Conservation (phyloP, 2,329 filamentous ascomycete genomes). For the Venturia nashicola region DNA sequence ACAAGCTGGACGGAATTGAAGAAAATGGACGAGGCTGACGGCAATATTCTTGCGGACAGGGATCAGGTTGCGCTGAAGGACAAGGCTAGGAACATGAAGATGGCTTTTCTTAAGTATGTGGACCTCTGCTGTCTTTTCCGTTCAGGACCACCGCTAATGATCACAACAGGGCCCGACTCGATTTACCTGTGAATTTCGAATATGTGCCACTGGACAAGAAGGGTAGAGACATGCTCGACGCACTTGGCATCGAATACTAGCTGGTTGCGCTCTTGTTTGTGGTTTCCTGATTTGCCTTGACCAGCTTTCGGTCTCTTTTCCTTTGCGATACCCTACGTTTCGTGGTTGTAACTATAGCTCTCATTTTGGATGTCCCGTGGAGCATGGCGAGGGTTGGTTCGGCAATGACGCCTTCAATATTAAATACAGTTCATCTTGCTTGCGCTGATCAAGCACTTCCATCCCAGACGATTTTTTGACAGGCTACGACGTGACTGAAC, state of each 20-base stretch:
- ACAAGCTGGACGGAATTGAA: constrained; percentile 36
- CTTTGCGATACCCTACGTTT: not conserved
- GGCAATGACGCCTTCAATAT: not conserved
- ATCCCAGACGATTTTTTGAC: not conserved
- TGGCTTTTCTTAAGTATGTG: constrained; percentile 27
- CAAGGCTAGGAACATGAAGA: constrained; percentile 29
- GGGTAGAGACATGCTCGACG: not conserved
- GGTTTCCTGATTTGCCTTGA: not conserved
- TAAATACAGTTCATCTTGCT: not conserved
- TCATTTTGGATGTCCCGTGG: not conserved
- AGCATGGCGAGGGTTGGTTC: not conserved
- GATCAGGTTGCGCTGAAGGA: constrained; percentile 40
- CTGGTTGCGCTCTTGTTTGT: not conserved
- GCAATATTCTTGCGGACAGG: constrained; percentile 23
- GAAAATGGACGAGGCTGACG: constrained; percentile 17
- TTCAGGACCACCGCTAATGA: not conserved
- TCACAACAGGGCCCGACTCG: not conserved
- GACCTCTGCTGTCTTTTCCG: not conserved
- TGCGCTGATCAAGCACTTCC: not conserved
- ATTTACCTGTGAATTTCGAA: constrained; percentile 5
- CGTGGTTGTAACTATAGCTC: not conserved
- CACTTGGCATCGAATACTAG: not conserved
- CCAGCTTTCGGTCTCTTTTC: not conserved
- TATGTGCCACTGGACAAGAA: constrained; percentile 5
- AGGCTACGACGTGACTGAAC: not conserved